phyloP scores from a whole-genome alignment of 371 early-diverging fungal genomes.

The Mortierella sp. region DNA sequence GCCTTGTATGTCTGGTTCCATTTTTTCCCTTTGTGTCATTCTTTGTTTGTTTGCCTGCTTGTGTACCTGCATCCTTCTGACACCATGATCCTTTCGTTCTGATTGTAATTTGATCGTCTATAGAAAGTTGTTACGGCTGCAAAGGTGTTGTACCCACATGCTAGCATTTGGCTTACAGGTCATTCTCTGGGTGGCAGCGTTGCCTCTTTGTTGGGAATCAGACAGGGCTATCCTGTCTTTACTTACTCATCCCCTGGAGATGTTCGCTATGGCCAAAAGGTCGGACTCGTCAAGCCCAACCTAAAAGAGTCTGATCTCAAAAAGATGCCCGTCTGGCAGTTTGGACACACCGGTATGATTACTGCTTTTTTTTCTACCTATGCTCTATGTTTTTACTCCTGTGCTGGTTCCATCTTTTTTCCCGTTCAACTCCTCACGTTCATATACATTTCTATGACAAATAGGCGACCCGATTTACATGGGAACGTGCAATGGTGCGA shows the following conservation, averaged over 20 bases:
- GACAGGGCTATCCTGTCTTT: constrained; percentile 84
- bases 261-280: constrained; percentile 74
- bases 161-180: constrained; percentile 87
- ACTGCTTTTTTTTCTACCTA: constrained; percentile 66
- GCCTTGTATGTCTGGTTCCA: constrained; percentile 13
- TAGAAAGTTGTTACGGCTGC: constrained; percentile 37
- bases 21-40: not conserved
- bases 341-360: constrained; percentile 58
- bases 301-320: constrained; percentile 14
- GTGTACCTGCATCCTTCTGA: not conserved
- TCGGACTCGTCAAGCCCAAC: constrained; percentile 70
- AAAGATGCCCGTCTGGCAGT: constrained; percentile 57
- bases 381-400: not conserved
- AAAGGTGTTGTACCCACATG: constrained; percentile 68
- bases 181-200: constrained; percentile 94
- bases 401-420: not conserved
- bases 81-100: not conserved
- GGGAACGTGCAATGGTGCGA: constrained; percentile 78
- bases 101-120: not conserved
- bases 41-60: not conserved
- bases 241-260: constrained; percentile 93
- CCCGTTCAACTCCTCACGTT: not conserved
- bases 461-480: constrained; percentile 90
- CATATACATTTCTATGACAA: not conserved
- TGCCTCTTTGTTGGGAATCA: constrained; percentile 84